Evolutionary conservation across 495 filamentous ascomycete species (phyloP).

Genomic region (Sphaerosporella brunnea): DNA sequence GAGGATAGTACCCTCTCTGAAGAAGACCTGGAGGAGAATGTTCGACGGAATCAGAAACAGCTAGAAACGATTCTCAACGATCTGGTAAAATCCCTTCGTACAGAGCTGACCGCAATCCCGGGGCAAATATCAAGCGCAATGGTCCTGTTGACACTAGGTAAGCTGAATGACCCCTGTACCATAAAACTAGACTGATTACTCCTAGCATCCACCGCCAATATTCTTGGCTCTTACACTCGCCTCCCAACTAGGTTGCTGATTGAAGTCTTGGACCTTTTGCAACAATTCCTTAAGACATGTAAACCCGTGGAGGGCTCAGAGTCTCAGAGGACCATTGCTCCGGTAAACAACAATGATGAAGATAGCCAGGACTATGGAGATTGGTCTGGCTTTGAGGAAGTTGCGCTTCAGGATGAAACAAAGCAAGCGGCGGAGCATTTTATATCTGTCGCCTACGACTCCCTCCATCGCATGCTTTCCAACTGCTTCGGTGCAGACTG

Average conservation of each 20-base stretch:
- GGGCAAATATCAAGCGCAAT: slow-evolving; percentile 12
- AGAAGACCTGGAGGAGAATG: slow-evolving; percentile 36
- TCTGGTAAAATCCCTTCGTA: slow-evolving; percentile 30
- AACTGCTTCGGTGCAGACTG: slow-evolving; percentile 51
- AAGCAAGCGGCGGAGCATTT: slow-evolving; percentile 26
- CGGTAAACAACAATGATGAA: slow-evolving; percentile 29
- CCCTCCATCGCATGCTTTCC: slow-evolving; percentile 42
- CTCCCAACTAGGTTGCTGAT: slow-evolving; percentile 28
- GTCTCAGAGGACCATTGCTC: not conserved
- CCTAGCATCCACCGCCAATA: slow-evolving; percentile 24
- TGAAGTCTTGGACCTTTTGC: slow-evolving; percentile 30
- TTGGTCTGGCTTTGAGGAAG: slow-evolving; percentile 39
- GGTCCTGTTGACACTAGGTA: slow-evolving; percentile 21
- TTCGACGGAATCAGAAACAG: slow-evolving; percentile 43
- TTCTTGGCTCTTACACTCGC: slow-evolving; percentile 29
- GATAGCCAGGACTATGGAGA: slow-evolving; percentile 65
- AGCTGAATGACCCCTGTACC: slow-evolving; percentile 25
- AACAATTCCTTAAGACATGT: slow-evolving; percentile 29
- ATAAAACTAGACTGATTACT: slow-evolving; percentile 27
- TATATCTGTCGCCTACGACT: slow-evolving; percentile 33
- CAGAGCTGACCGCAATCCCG: slow-evolving; percentile 28
- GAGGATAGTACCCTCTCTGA: slow-evolving; percentile 31
- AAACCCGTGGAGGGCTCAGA: slow-evolving; percentile 4
- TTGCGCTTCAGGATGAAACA: slow-evolving; percentile 28
- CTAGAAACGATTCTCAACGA: slow-evolving; percentile 42